Evolutionary conservation across 371 early-diverging fungal genomes (phyloP), one percentile per base, ranked within the genome.

Genomic region (Mortierella sp.): DNA sequence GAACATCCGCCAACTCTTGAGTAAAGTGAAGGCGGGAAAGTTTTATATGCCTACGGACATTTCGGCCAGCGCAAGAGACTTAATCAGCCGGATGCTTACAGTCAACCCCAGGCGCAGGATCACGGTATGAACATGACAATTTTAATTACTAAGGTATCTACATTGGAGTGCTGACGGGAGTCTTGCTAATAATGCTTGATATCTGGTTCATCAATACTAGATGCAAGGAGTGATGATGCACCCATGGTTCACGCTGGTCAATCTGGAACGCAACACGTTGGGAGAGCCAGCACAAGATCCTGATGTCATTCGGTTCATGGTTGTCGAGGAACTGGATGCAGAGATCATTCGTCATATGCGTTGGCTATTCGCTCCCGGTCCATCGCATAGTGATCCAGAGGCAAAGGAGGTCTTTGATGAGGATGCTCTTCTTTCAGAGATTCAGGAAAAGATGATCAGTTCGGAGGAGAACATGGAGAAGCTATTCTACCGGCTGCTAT

Each of bases 1-100:
- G 71, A 96, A 97, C 87, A 96, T 98, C 72, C 88, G 94, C 10
- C 90, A 93, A 58, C 81, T 97, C 29, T 80, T 96, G 41, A 90
- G 88, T 74, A 96, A 96, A 87, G 96, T 95, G 58, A 86, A 86
- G 65, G 46, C 82, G 4, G 87, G 87, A 5, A 86, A 86, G 14
- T 86, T 86, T 63, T 80, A 82, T 41, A 86, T 96, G 78, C 95
- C 96, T 3, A 90, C 94, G 18, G 89, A 91, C 44, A 88, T 95
- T 70, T 91, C 93, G 55, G 70, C 86, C 14, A 91, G 89, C 70
- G 94, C 95, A 14, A 88, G 89, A 76, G 95, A 96, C 75, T 74
- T 93, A 27, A 88, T 93, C 54, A 87, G 88, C 29, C 88, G 90
- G 55, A 91, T 93, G 92, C 88, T 93, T 10, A 88, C 89, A 24